Percentiles rank a stretch among this genome's conserved stretches.
Conservation (phyloP, 495 filamentous ascomycete genomes). For the Penicillium lagena region DNA sequence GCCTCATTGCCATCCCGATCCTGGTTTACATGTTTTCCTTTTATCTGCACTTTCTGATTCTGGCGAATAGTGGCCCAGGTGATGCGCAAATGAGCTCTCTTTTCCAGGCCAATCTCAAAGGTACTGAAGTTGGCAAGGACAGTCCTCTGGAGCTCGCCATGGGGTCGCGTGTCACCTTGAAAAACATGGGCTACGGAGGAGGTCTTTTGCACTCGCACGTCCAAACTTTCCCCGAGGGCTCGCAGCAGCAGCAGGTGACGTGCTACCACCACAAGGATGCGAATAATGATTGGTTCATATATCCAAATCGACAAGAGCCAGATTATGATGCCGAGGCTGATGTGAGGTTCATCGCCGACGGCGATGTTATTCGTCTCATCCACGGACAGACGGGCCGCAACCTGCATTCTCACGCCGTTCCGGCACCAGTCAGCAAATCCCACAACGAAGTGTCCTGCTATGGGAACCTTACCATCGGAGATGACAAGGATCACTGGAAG, state of each 20-base stretch:
- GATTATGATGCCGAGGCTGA: slow-evolving; percentile 65
- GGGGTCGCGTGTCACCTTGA: slow-evolving; percentile 86
- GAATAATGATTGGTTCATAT: slow-evolving; percentile 99
- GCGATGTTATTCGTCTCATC: slow-evolving; percentile 76
- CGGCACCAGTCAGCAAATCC: slow-evolving; percentile 82
- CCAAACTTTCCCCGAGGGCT: slow-evolving; percentile 94
- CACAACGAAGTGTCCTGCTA: slow-evolving; percentile 93
- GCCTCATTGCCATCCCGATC: slow-evolving; percentile 81
- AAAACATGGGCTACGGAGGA: slow-evolving; percentile 99
- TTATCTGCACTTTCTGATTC: slow-evolving; percentile 83
- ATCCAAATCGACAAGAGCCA: slow-evolving; percentile 72
- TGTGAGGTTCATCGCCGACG: slow-evolving; percentile 70
- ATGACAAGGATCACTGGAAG: slow-evolving; percentile 97
- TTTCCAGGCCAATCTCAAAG: slow-evolving; percentile 92
- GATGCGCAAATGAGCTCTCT: slow-evolving; percentile 99
- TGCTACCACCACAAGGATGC: slow-evolving; percentile 99
- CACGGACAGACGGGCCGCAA: slow-evolving; percentile 96
- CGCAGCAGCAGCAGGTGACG: slow-evolving; percentile 89
- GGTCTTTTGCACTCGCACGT: slow-evolving; percentile 97
- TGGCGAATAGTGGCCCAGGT: slow-evolving; percentile 91
- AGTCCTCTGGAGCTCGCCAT: slow-evolving; percentile 86
- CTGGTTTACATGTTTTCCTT: slow-evolving; percentile 93
- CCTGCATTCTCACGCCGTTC: slow-evolving; percentile 84
- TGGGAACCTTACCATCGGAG: slow-evolving; percentile 92
- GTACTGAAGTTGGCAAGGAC: slow-evolving; percentile 88